phyloP scores from a whole-genome alignment of 352 stramenopile species.

The Globisporangium cylindrosporum region DNA sequence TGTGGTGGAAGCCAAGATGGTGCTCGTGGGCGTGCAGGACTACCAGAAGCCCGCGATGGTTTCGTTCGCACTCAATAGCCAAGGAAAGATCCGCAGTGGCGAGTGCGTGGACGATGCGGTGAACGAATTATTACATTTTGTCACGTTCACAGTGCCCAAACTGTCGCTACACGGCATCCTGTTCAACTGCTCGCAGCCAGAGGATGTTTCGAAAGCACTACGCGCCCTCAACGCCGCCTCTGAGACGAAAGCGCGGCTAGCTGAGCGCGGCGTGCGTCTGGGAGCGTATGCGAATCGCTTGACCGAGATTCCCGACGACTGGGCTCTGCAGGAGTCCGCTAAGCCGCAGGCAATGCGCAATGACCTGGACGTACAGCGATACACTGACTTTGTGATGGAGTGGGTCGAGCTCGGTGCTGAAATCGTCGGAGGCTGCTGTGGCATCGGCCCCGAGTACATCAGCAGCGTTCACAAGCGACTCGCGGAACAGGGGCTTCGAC shows the following conservation, averaged over 20 bases:
- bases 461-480: slow-evolving; percentile 34
- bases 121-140: slow-evolving; percentile 35
- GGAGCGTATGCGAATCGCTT: slow-evolving; percentile 90
- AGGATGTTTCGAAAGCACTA: slow-evolving; percentile 80
- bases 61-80: slow-evolving; percentile 76
- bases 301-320: slow-evolving; percentile 71
- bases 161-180: slow-evolving; percentile 60
- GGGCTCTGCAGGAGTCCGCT: slow-evolving; percentile 69
- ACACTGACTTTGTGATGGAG: slow-evolving; percentile 62
- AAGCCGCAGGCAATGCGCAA: slow-evolving; percentile 78
- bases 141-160: slow-evolving; percentile 10
- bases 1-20: slow-evolving; percentile 81
- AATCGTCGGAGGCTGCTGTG: slow-evolving; percentile 90
- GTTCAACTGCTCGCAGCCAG: slow-evolving; percentile 90
- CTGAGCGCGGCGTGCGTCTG: slow-evolving; percentile 29
- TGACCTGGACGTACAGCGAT: slow-evolving; percentile 72
- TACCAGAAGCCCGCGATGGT: slow-evolving; percentile 55
- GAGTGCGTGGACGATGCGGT: slow-evolving; percentile 51
- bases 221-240: slow-evolving; percentile 39
- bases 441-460: slow-evolving; percentile 88
- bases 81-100: slow-evolving; percentile 72
- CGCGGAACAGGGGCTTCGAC: neutral
- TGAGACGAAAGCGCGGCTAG: slow-evolving; percentile 11
- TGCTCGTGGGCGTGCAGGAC: slow-evolving; percentile 58
- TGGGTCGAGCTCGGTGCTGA: slow-evolving; percentile 63